Base-by-base conservation (phyloP, 371 early-diverging fungal genomes). In the Mortierella sp. region DNA sequence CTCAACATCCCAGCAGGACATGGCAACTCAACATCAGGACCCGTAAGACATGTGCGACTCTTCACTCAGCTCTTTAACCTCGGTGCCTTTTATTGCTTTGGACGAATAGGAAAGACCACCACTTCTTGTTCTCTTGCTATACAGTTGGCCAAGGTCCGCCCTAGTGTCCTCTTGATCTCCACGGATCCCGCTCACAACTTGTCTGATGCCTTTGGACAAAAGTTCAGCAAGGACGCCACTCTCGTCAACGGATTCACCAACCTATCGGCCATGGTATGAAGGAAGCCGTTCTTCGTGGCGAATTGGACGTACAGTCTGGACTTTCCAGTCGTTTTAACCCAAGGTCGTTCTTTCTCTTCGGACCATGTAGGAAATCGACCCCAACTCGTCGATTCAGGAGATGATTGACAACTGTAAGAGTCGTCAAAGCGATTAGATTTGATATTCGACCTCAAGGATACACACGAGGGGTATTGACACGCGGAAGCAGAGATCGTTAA, bases 121-220 rank as follows among this genome's bases (percentile, higher is more conserved):
- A 91, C 92, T 13, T 93, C 93, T 55, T 97, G 97, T 81, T 95
- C 95, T 46, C 91, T 97, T 76, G 99, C 99, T 69, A 95, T 96
- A 50, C 98, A 98, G 82, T 91, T 99, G 74, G 92, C 98, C 46
- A 94, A 94, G 82, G 96, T 95, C 6, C 95, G 99, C 72, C 96
- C 98, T 77, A 95, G 95, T 24, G 99, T 99, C 16, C 91, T 99
- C 78, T 88, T 99, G 79, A 99, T 99, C 79, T 98, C 98, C 11
- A 99, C 99, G 1, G 99, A 99, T 90, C 99, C 99, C 28, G 99
- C 99, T 44, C 99, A 99, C 92, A 99, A 99, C 88, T 90, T 99
- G 82, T 98, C 98, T 8, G 99, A 98, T 90, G 99, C 99, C 46
- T 99, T 99, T 91, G 95, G 97, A 64, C 99, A 99, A 92, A 99